These are phyloP conservation scores for Mycena indigotica DNA, from an alignment of 768 basidiomycete genomes.

Conservation along the genomic window DNA sequence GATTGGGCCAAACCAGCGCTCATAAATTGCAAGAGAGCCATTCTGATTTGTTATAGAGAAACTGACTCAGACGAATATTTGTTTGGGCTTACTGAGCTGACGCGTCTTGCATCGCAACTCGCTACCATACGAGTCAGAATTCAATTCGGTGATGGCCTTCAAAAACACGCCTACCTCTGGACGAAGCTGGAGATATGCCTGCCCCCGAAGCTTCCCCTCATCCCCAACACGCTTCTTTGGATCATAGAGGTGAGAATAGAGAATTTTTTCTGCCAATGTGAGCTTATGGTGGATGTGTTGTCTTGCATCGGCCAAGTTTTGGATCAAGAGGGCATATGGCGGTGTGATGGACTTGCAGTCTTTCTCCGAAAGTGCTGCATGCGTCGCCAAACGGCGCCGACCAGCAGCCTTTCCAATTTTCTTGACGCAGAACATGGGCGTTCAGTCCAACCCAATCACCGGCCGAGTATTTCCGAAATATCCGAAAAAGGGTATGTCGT, in stretches of 20 bases:
- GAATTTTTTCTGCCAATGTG: conserved; percentile 96
- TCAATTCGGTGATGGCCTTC: not conserved
- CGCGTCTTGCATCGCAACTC: conserved; percentile 98
- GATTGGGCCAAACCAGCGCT: conserved; percentile 84
- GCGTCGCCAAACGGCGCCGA: conserved; percentile 37
- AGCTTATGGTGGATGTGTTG: conserved; percentile 75
- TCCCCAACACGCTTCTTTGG: conserved; percentile 70
- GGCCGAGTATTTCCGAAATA: not conserved
- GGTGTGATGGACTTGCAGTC: conserved; percentile 73
- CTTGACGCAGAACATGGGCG: not conserved
- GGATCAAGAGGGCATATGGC: conserved; percentile 72
- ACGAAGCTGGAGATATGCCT: conserved; percentile 84
- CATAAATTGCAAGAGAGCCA: conserved; percentile 97
- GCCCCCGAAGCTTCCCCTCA: conserved; percentile 75
- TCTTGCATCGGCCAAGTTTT: conserved; percentile 72
- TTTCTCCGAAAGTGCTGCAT: conserved; percentile 40
- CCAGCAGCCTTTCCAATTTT: not conserved
- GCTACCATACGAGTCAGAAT: conserved; percentile 21
- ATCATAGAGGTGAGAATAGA: conserved; percentile 89
- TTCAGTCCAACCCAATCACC: not conserved
- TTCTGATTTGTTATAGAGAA: conserved; percentile 45
- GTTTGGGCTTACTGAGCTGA: conserved; percentile 66
- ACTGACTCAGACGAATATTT: conserved; percentile 5
- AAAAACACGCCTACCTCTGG: conserved; percentile 59
- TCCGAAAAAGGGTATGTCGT: no score